These are phyloP conservation scores for Sporothrix brasiliensis DNA, from an alignment of 2,329 filamentous ascomycete genomes.

Conservation along the genomic window DNA sequence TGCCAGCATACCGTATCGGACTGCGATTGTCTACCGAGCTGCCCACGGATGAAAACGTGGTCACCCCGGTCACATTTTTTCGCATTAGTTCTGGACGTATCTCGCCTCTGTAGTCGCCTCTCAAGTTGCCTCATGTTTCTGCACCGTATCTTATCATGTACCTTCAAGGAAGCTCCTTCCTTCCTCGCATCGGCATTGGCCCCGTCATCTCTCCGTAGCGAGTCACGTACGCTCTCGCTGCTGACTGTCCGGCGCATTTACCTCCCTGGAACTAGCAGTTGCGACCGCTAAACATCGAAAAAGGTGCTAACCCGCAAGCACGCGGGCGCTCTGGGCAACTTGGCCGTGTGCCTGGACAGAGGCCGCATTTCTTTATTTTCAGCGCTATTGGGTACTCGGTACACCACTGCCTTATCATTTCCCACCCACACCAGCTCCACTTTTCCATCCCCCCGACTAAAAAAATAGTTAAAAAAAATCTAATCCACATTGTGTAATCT, in stretches of 20 bases:
- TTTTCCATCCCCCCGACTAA: constrained; percentile 34
- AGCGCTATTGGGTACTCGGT: constrained; percentile 1
- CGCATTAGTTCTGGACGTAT: background rate
- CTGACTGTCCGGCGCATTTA: background rate
- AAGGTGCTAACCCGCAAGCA: background rate
- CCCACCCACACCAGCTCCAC: constrained; percentile 29
- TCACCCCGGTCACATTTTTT: background rate
- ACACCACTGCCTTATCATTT: constrained; percentile 35
- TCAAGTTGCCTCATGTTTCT: background rate
- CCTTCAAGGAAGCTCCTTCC: background rate
- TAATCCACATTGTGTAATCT: constrained; percentile 36
- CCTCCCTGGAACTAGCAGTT: background rate
- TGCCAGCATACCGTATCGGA: constrained; percentile 18
- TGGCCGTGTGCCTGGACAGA: constrained; percentile 11
- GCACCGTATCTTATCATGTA: background rate
- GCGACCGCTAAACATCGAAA: constrained; percentile 15
- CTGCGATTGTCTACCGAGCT: background rate
- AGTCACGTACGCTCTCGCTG: background rate
- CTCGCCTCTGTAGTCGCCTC: background rate
- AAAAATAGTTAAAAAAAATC: constrained; percentile 31
- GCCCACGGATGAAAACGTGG: constrained; percentile 3
- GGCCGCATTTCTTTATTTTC: constrained; percentile 25
- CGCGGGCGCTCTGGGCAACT: constrained; percentile 6
- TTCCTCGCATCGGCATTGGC: background rate
- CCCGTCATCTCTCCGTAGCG: background rate